These are phyloP conservation scores for Ampelomyces quisqualis DNA, from an alignment of 2,329 filamentous ascomycete species.

Conservation along the genomic window DNA sequence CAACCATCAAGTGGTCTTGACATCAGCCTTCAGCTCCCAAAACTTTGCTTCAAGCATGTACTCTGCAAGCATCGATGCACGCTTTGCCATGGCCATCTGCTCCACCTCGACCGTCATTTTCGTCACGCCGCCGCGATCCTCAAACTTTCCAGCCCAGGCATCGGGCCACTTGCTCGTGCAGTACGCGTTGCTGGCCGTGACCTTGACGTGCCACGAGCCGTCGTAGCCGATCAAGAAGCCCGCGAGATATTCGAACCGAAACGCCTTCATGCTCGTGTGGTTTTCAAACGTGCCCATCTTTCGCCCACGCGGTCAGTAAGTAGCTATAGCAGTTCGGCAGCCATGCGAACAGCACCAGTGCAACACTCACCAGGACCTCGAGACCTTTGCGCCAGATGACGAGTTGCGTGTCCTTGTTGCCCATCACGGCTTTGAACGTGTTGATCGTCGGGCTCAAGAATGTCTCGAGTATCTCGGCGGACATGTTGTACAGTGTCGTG, in stretches of 20 bases:
- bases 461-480: constrained; percentile 1
- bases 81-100: constrained; percentile 7
- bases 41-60: constrained; percentile 7
- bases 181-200: constrained; percentile 14
- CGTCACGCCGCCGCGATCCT: constrained; percentile 10
- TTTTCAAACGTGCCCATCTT: constrained; percentile 19
- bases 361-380: constrained; percentile 20
- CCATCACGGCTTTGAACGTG: constrained; percentile 18
- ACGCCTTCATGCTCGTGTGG: constrained; percentile 11
- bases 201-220: constrained; percentile 17
- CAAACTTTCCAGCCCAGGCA: constrained; percentile 20
- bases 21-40: constrained; percentile 14
- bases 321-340: no score
- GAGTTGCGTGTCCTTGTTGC: constrained; percentile 13
- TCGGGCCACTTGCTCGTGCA: constrained; percentile 16
- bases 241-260: constrained; percentile 18
- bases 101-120: constrained; percentile 17
- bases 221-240: constrained; percentile 23
- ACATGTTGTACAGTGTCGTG: constrained; percentile 14
- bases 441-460: constrained; percentile 16
- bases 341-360: not conserved
- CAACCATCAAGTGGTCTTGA: constrained; percentile 8
- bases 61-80: constrained; percentile 8
- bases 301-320: no score
- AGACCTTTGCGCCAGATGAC: constrained; percentile 24